phyloP scores from a whole-genome alignment of 495 filamentous ascomycete genomes.

The Penicillium ochrochloron region DNA sequence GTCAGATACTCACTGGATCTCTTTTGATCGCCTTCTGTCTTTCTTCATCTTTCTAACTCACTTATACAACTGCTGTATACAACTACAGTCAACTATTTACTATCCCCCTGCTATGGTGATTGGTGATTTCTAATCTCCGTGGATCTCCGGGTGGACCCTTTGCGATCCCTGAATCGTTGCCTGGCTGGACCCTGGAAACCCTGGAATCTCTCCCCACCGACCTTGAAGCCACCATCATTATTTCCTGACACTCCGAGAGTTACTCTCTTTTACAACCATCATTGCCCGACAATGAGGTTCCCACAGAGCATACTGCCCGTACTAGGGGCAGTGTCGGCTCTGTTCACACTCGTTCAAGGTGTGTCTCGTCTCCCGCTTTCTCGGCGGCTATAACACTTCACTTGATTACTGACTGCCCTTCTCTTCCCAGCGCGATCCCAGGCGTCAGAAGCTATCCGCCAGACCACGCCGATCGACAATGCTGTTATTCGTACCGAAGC shows the following conservation, averaged over 20 bases:
- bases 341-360: constrained; percentile 29
- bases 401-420: background rate
- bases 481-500: constrained; percentile 77
- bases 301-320: constrained; percentile 23
- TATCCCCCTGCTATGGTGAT: background rate
- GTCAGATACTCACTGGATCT: background rate
- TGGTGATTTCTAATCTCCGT: constrained; percentile 12
- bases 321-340: constrained; percentile 23
- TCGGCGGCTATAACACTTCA: constrained; percentile 14
- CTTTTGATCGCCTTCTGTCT: background rate
- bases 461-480: constrained; percentile 74
- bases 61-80: background rate
- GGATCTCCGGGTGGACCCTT: constrained; percentile 19
- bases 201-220: constrained; percentile 18
- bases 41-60: background rate
- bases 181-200: constrained; percentile 7
- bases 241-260: background rate
- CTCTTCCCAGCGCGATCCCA: constrained; percentile 65
- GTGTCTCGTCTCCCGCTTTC: background rate
- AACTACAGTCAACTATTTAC: no score
- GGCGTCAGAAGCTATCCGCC: constrained; percentile 74
- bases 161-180: constrained; percentile 9
- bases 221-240: background rate
- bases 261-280: background rate
- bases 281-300: constrained; percentile 32